Base-by-base conservation (phyloP, 1,139 yeast species). In the Diutina siamensis region DNA sequence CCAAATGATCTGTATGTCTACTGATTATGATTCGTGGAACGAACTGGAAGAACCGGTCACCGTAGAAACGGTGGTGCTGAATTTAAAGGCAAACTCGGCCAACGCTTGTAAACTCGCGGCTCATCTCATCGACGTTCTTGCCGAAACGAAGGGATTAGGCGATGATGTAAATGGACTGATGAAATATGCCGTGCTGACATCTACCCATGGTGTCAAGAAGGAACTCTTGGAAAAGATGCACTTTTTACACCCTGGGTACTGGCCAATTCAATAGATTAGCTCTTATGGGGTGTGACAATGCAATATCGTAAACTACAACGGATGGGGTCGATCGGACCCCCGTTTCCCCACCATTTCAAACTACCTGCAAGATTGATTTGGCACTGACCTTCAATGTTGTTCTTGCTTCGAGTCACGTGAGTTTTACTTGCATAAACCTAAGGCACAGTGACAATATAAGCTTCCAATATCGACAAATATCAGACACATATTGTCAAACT, bases 21-120 rank as follows among this genome's bases (percentile, higher is more conserved):
- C 98, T 17, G 98, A 94, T 64, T 92, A 94, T 64, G 98, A 92
- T 61, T 95, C 98, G 20, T 92, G 98, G 98, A 84, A 88, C 59
- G 95, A 84, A 56, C 79, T 76, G 48, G 97, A 82, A 59, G 97
- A 89, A 56, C 94, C 97, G 2, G 98, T 92, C 44, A 89, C 97
- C 12, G 97, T 94, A 17, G 97, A 89, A 65, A 84, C 95, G 5
- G 97, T 92, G 44, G 89, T 92, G 47, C 87, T 94, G 46, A 87
- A 92, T 62, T 74, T 92, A 61, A 78, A 78, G 59, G 94, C 95
- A 53, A 92, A 92, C 66, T 74, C 87, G 45, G 82, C 78, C 44
- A 89, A 89, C 59, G 98, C 98, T 12, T 83, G 85, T 59, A 70
- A 67, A 50, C 67, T 92, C 49, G 88, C 95, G 21, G 80, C 79